phyloP scores from a whole-genome alignment of 352 stramenopile species.

The Pythium catenulatum region DNA sequence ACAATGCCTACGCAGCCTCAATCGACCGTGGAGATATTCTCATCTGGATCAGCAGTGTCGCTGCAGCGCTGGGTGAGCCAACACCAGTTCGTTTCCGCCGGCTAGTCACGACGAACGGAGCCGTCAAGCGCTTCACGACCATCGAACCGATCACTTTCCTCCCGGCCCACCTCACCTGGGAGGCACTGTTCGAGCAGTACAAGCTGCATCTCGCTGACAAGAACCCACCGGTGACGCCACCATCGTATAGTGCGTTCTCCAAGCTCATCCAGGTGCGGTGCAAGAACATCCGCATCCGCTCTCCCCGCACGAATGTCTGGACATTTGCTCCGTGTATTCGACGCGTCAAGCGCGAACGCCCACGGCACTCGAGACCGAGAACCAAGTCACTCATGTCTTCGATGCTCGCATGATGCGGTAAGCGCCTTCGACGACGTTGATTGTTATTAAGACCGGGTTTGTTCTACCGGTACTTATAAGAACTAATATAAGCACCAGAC shows the following conservation, averaged over 20 bases:
- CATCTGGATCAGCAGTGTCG: not conserved
- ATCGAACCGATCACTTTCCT: not conserved
- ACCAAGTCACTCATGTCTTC: not conserved
- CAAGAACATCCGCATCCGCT: conserved; percentile 15
- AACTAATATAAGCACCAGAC: not conserved
- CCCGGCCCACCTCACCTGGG: not conserved
- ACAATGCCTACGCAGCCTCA: not conserved
- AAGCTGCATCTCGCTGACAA: not conserved
- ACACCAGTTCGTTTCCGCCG: not conserved
- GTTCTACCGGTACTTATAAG: too few relatives aligned
- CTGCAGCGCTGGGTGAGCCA: not conserved
- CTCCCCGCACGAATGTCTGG: conserved; percentile 21
- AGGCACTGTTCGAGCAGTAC: not conserved
- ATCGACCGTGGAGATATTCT: not conserved
- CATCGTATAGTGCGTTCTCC: not conserved
- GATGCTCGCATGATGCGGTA: not conserved
- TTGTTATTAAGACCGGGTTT: not conserved
- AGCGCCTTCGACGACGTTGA: too few relatives aligned
- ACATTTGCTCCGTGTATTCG: conserved; percentile 2
- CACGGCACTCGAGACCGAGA: not conserved
- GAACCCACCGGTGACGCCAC: not conserved
- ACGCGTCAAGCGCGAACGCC: not conserved
- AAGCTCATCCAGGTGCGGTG: not conserved
- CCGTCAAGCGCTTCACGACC: not conserved
- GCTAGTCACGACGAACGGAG: not conserved